phyloP scores from a whole-genome alignment of 257 asterid genomes.

The Solanum lignicaule region DNA sequence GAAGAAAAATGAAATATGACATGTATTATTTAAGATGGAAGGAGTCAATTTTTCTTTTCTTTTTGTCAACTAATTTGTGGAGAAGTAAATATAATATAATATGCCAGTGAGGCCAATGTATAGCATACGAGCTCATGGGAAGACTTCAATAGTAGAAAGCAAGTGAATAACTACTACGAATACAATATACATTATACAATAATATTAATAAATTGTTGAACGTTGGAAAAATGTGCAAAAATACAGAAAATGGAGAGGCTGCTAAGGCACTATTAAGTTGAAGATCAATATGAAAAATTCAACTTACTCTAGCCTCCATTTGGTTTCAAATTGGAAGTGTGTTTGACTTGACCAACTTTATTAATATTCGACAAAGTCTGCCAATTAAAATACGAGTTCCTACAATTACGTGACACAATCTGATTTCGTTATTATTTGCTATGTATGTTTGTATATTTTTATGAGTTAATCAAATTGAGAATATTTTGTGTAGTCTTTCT shows the following conservation, averaged over 20 bases:
- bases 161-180: background rate
- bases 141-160: background rate
- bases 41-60: background rate
- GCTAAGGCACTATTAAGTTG: background rate
- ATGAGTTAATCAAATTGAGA: too few relatives aligned
- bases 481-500: too few relatives aligned
- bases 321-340: background rate
- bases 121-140: background rate
- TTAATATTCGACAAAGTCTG: background rate
- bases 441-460: too few relatives aligned
- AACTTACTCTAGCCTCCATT: background rate
- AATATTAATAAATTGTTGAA: background rate
- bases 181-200: background rate
- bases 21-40: background rate
- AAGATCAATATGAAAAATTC: background rate
- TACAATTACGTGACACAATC: background rate
- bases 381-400: background rate
- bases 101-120: background rate
- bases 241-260: background rate
- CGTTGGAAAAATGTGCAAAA: background rate
- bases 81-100: background rate
- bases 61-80: background rate
- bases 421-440: too few relatives aligned
- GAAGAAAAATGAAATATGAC: background rate
- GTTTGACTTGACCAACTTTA: background rate